These are phyloP conservation scores for Volutella citrinella DNA, from an alignment of 2,329 filamentous ascomycete genomes.

Conservation along the genomic window DNA sequence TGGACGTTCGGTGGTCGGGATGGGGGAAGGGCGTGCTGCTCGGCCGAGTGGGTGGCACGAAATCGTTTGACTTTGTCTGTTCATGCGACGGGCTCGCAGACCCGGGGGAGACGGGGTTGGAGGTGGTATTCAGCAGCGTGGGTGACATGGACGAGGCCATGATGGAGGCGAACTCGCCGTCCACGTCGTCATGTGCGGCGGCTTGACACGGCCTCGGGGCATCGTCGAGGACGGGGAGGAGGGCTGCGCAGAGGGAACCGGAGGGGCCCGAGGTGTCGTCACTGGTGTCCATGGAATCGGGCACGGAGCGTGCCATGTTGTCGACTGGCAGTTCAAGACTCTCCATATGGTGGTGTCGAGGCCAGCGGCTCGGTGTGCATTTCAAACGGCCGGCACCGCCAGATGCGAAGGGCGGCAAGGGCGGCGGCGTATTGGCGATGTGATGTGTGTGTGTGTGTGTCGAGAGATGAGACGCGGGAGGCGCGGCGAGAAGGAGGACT, in stretches of 20 bases:
- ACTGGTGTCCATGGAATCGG: conserved; percentile 24
- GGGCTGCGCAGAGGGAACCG: conserved; percentile 13
- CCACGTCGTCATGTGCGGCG: conserved; percentile 16
- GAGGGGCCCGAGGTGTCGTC: conserved; percentile 17
- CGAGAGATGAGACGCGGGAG: no score
- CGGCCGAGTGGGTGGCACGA: conserved; percentile 42
- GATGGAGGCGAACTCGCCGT: conserved; percentile 34
- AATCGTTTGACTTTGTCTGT: conserved; percentile 39
- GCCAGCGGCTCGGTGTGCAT: conserved; percentile 19
- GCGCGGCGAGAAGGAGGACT: no score
- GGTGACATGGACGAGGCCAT: conserved; percentile 36
- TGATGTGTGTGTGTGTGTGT: no score
- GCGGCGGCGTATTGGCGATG: no score
- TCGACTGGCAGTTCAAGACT: conserved; percentile 15
- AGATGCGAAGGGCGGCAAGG: conserved; percentile 2
- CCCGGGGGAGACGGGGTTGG: conserved; percentile 55
- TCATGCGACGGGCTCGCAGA: conserved; percentile 50
- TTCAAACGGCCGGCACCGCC: conserved; percentile 15
- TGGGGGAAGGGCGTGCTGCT: conserved; percentile 61
- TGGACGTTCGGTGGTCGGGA: conserved; percentile 43
- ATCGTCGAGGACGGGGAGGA: conserved; percentile 21
- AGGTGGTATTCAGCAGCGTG: conserved; percentile 38
- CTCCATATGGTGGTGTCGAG: conserved; percentile 21
- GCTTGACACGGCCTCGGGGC: conserved; percentile 16
- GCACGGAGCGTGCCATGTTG: conserved; percentile 22